Conservation (phyloP, 306 rosid genomes). For the Casuarina cunninghamiana region DNA sequence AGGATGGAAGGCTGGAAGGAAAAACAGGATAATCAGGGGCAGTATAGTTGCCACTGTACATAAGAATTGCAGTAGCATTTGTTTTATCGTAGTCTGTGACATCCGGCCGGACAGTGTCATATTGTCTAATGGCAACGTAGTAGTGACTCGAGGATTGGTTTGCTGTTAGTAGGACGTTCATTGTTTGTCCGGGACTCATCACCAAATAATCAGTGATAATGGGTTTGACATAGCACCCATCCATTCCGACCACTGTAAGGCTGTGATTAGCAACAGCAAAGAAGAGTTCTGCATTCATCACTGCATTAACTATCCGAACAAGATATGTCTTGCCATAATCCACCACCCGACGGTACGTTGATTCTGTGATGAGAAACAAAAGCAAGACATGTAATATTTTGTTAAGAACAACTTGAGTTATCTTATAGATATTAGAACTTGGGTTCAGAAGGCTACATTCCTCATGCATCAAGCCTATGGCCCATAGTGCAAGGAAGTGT, state of each 20-base stretch:
- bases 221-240: conserved; percentile 26
- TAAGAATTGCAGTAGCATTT: conserved; percentile 27
- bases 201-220: background rate
- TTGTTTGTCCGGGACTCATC: conserved; percentile 34
- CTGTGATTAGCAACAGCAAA: conserved; percentile 25
- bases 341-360: conserved; percentile 5
- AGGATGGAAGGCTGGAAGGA: conserved; percentile 5
- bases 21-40: background rate
- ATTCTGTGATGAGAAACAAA: background rate
- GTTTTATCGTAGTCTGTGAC: conserved; percentile 22
- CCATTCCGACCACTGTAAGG: conserved; percentile 24
- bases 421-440: too few species aligned
- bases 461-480: too few species aligned
- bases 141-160: conserved; percentile 19
- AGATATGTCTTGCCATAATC: conserved; percentile 32
- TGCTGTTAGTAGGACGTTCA: conserved; percentile 22
- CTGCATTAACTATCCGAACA: conserved; percentile 29
- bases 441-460: too few species aligned
- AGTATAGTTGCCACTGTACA: conserved; percentile 19
- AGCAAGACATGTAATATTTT: too few species aligned
- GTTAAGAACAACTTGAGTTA: too few species aligned
- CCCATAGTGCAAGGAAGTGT: too few species aligned
- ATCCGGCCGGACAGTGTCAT: background rate
- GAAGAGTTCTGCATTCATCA: conserved; percentile 27
- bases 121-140: conserved; percentile 26